Evolutionary conservation across 148 eudicot species (phyloP).

Genomic region (Chenopodium album): DNA sequence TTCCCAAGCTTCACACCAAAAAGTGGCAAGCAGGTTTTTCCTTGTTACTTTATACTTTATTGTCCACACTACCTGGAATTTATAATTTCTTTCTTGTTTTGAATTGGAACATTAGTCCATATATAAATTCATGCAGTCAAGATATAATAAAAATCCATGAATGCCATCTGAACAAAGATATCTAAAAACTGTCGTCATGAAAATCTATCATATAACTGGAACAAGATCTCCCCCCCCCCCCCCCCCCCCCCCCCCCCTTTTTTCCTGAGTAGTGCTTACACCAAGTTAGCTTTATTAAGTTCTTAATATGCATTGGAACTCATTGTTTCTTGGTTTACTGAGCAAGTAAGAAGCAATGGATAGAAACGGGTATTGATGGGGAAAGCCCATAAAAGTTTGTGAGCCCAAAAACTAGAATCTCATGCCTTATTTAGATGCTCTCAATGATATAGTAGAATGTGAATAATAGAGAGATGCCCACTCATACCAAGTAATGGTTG

Average conservation of each 20-base stretch:
- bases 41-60: too few species aligned
- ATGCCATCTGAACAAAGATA: not conserved
- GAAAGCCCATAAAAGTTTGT: slow-evolving; percentile 21
- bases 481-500: slow-evolving; percentile 21
- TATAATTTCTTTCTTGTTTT: not conserved
- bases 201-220: not conserved
- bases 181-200: not conserved
- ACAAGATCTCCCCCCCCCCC: not conserved
- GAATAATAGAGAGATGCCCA: slow-evolving; percentile 24
- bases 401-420: slow-evolving; percentile 31
- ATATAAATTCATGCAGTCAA: not conserved
- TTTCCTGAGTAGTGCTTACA: not conserved
- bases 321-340: slow-evolving; percentile 12
- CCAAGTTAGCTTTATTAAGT: not conserved
- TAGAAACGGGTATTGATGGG: slow-evolving; percentile 19
- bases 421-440: slow-evolving; percentile 20
- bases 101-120: not conserved
- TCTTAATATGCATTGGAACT: not conserved
- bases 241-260: not conserved
- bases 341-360: not conserved
- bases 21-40: too few species aligned
- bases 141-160: not conserved
- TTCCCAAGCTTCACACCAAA: too few species aligned
- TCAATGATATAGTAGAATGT: slow-evolving; percentile 24
- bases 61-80: not conserved